Conservation (phyloP, 2,329 filamentous ascomycete species). For the Neonectria neomacrospora region DNA sequence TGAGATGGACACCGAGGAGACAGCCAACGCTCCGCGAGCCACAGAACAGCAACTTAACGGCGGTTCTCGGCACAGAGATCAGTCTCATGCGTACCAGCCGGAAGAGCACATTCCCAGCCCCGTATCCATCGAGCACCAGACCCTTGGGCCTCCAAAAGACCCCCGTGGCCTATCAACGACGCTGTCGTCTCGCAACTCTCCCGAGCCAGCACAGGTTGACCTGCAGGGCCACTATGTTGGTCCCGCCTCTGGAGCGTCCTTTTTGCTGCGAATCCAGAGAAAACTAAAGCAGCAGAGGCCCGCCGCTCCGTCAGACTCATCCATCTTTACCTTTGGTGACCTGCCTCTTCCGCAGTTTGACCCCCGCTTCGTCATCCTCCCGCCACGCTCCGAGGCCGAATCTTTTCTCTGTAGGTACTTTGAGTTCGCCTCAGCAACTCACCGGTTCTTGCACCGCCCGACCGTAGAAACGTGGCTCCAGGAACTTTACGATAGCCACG, state of each 20-base stretch:
- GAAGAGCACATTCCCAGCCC: conserved; percentile 30
- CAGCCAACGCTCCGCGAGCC: neutral
- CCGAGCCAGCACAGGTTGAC: conserved; percentile 31
- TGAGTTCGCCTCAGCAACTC: conserved; percentile 65
- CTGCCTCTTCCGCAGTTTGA: conserved; percentile 55
- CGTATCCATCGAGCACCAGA: conserved; percentile 22
- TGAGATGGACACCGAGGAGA: conserved; percentile 32
- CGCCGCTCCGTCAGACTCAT: conserved; percentile 52
- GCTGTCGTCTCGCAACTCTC: conserved; percentile 35
- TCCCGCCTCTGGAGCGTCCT: conserved; percentile 34
- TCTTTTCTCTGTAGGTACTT: conserved; percentile 61
- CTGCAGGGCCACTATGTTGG: conserved; percentile 37
- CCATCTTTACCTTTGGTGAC: conserved; percentile 61
- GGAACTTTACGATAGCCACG: conserved; percentile 50
- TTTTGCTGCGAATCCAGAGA: conserved; percentile 42
- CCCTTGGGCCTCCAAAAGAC: conserved; percentile 13
- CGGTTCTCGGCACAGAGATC: neutral
- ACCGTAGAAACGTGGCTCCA: conserved; percentile 59
- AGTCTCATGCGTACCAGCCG: conserved; percentile 9
- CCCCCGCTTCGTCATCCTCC: conserved; percentile 51
- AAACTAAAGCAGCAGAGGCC: conserved; percentile 53
- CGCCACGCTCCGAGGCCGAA: conserved; percentile 48
- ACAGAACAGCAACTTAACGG: conserved; percentile 14
- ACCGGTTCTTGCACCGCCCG: conserved; percentile 63
- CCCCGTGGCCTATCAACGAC: neutral